phyloP scores from a whole-genome alignment of 169 alveolate genomes.

The Hepatocystis sp. region DNA sequence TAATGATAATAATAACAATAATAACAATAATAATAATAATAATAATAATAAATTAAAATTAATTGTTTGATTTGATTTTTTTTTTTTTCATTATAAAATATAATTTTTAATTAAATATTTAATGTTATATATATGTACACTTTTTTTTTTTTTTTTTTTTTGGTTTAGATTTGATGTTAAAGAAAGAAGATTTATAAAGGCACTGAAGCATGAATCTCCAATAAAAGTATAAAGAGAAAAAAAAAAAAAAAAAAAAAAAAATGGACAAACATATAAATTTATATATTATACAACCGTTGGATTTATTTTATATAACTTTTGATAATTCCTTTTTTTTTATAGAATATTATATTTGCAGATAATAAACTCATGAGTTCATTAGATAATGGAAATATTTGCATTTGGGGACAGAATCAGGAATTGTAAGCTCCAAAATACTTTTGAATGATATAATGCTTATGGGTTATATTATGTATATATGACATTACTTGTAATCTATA shows the following conservation, averaged over 20 bases:
- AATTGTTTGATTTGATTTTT: no score
- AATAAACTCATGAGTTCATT: constrained; percentile 45
- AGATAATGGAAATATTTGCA: constrained; percentile 32
- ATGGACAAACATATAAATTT: background rate
- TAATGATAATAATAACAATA: no score
- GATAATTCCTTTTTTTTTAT: constrained; percentile 9
- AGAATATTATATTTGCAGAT: constrained; percentile 53
- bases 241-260: constrained; percentile 20
- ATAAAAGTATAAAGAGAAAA: constrained; percentile 35
- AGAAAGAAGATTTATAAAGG: constrained; percentile 58
- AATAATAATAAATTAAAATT: no score
- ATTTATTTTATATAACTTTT: constrained; percentile 12
- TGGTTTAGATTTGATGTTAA: constrained; percentile 50
- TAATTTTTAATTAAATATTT: constrained; percentile 15
- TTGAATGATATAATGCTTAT: no score
- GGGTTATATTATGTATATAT: no score
- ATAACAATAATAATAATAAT: no score
- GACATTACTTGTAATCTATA: no score
- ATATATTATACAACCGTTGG: constrained; percentile 3
- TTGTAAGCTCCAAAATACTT: no score
- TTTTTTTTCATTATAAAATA: constrained; percentile 8
- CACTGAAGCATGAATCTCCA: constrained; percentile 70
- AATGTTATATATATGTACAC: no score
- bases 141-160: background rate
- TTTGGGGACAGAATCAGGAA: constrained; percentile 33